Percentiles rank a stretch among this genome's conserved stretches.
phyloP scores from a whole-genome alignment of 1,284 basidiomycete species.

The Ganoderma meredithae region DNA sequence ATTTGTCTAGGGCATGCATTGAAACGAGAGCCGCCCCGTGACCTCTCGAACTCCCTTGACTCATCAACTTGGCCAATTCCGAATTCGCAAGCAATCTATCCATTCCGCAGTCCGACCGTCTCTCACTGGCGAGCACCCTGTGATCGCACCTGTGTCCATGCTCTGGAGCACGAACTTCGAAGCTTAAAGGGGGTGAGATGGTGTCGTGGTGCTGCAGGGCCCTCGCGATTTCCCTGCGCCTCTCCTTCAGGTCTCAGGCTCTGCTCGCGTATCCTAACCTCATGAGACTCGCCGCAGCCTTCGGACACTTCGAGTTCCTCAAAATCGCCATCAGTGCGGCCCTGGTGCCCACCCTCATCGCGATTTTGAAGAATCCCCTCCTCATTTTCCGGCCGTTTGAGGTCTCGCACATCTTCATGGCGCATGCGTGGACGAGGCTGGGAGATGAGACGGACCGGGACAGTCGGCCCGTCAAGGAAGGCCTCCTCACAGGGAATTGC shows the following conservation, averaged over 20 bases:
- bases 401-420: constrained; percentile 66
- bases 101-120: not conserved
- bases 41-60: not conserved
- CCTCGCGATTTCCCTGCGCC: not conserved
- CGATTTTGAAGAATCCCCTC: constrained; percentile 49
- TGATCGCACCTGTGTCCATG: not conserved
- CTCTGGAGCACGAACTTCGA: not conserved
- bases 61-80: constrained; percentile 3
- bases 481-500: constrained; percentile 61
- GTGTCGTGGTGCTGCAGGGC: not conserved
- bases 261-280: not conserved
- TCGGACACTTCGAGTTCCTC: constrained; percentile 52
- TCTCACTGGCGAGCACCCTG: not conserved
- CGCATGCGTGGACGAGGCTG: constrained; percentile 62
- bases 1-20: not conserved
- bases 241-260: not conserved
- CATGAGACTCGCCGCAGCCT: constrained; percentile 55
- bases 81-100: not conserved
- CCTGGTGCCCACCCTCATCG: constrained; percentile 56
- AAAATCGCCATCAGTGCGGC: constrained; percentile 47
- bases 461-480: constrained; percentile 50
- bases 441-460: constrained; percentile 58
- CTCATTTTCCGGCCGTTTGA: constrained; percentile 54
- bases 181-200: not conserved
- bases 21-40: not conserved